A percentile compares a stretch with the other conserved stretches of the same genome.
Evolutionary conservation across 2,329 filamentous ascomycete species (phyloP).

Genomic region (Sphaceloma murrayae): DNA sequence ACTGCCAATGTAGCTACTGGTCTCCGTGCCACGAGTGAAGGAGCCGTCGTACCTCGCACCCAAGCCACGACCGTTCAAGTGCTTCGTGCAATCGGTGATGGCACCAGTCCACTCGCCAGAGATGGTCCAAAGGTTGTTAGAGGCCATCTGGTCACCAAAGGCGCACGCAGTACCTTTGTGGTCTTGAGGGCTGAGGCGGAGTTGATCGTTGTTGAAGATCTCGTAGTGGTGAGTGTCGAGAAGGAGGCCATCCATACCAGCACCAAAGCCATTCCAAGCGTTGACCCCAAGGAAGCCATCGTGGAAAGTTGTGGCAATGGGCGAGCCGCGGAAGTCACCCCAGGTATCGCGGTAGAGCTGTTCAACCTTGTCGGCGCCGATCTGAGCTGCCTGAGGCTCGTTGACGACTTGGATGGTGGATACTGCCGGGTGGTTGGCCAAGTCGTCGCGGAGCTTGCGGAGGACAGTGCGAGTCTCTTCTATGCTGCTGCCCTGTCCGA

Average conservation of each 20-base stretch:
- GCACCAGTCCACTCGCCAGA: constrained; percentile 41
- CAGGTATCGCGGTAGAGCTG: constrained; percentile 43
- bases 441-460: constrained; percentile 39
- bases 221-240: constrained; percentile 43
- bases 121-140: constrained; percentile 39
- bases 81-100: constrained; percentile 41
- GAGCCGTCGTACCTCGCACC: constrained; percentile 39
- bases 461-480: constrained; percentile 34
- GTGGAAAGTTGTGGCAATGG: constrained; percentile 38
- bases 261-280: constrained; percentile 35
- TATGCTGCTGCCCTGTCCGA: constrained; percentile 37
- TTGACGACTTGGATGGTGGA: constrained; percentile 40
- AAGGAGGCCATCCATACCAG: constrained; percentile 36
- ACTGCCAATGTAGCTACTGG: constrained; percentile 33
- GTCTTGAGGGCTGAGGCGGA: constrained; percentile 31
- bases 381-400: constrained; percentile 36
- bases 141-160: constrained; percentile 38
- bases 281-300: constrained; percentile 40
- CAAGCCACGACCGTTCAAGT: constrained; percentile 39
- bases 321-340: constrained; percentile 35
- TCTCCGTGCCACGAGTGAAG: constrained; percentile 26
- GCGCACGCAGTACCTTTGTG: constrained; percentile 37
- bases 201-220: constrained; percentile 34
- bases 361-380: constrained; percentile 35
- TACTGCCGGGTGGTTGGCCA: constrained; percentile 37